Evolutionary conservation across 2,329 filamentous ascomycete genomes (phyloP).

Genomic region (Onygenales sp.): DNA sequence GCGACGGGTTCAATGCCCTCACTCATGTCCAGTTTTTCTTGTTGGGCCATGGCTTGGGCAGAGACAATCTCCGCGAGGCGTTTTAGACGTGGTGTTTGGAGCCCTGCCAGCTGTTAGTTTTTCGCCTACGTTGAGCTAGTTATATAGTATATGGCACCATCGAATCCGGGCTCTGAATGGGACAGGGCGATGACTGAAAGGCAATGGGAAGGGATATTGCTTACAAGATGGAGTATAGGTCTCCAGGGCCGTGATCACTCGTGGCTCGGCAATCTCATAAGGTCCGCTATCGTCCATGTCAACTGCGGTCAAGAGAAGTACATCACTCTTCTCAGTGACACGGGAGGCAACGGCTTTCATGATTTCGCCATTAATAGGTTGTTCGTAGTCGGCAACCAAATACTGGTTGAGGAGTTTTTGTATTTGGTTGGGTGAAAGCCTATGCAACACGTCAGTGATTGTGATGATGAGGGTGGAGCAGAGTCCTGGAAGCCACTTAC

Average conservation of each 20-base stretch:
- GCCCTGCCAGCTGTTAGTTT: conserved; percentile 49
- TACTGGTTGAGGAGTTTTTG: conserved; percentile 99
- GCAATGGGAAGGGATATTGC: conserved; percentile 28
- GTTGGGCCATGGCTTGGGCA: conserved; percentile 89
- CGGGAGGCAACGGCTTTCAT: conserved; percentile 98
- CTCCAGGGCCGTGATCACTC: conserved; percentile 90
- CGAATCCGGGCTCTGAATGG: too few species aligned
- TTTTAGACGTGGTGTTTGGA: conserved; percentile 92
- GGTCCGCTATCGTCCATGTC: conserved; percentile 99
- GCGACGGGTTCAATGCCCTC: conserved; percentile 19
- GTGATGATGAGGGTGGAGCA: neutral
- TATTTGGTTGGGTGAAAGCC: conserved; percentile 96
- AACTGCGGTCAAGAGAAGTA: conserved; percentile 82
- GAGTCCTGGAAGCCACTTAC: conserved; percentile 46
- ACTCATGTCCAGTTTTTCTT: conserved; percentile 63
- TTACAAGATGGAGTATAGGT: conserved; percentile 97
- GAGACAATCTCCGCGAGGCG: conserved; percentile 97
- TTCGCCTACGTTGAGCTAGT: neutral
- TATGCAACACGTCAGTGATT: conserved; percentile 23
- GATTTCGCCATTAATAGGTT: conserved; percentile 98
- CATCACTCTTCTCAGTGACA: conserved; percentile 97
- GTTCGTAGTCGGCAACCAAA: conserved; percentile 95
- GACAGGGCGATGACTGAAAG: too few species aligned
- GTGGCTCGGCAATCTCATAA: conserved; percentile 95
- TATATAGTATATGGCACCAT: too few species aligned